phyloP scores from a whole-genome alignment of 495 filamentous ascomycete species.

The Thermothielavioides terrestris region DNA sequence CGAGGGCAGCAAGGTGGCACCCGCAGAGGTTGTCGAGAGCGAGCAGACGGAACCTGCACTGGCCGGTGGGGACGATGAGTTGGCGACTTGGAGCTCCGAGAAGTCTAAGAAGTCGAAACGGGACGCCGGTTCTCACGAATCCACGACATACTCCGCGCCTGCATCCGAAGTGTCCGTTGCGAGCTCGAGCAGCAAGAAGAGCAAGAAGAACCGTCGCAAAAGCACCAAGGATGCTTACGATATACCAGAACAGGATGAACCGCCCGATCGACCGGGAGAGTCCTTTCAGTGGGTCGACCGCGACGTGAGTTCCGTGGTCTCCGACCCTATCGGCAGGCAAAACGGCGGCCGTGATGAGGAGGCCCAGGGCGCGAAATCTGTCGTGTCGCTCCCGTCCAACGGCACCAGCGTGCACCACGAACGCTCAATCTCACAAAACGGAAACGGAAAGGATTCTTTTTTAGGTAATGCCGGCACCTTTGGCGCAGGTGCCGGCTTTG shows the following conservation, averaged over 20 bases:
- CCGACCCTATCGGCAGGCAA: slow-evolving; percentile 26
- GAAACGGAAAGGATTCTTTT: slow-evolving; percentile 45
- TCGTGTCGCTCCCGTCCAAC: slow-evolving; percentile 33
- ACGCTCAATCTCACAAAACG: slow-evolving; percentile 17
- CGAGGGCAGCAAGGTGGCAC: background rate
- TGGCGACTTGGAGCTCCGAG: slow-evolving; percentile 14
- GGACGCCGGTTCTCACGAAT: slow-evolving; percentile 20
- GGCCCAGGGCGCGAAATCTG: slow-evolving; percentile 34
- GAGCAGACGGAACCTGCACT: background rate
- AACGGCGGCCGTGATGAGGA: slow-evolving; percentile 22
- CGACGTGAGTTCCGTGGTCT: slow-evolving; percentile 38
- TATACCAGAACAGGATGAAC: slow-evolving; percentile 26
- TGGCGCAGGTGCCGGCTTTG: slow-evolving; percentile 53
- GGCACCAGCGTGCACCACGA: slow-evolving; percentile 19
- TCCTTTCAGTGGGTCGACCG: slow-evolving; percentile 24
- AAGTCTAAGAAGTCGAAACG: slow-evolving; percentile 24
- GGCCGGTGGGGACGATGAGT: slow-evolving; percentile 13
- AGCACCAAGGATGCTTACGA: slow-evolving; percentile 27
- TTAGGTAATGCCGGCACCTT: slow-evolving; percentile 54
- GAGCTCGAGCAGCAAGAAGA: slow-evolving; percentile 20
- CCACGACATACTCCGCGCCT: slow-evolving; percentile 20
- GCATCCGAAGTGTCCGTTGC: slow-evolving; percentile 22
- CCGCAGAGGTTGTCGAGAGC: slow-evolving; percentile 1
- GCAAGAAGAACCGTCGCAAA: slow-evolving; percentile 21
- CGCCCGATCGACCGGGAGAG: slow-evolving; percentile 25